Base-by-base conservation (phyloP, 345 rosid genomes). In the Draba incana region DNA sequence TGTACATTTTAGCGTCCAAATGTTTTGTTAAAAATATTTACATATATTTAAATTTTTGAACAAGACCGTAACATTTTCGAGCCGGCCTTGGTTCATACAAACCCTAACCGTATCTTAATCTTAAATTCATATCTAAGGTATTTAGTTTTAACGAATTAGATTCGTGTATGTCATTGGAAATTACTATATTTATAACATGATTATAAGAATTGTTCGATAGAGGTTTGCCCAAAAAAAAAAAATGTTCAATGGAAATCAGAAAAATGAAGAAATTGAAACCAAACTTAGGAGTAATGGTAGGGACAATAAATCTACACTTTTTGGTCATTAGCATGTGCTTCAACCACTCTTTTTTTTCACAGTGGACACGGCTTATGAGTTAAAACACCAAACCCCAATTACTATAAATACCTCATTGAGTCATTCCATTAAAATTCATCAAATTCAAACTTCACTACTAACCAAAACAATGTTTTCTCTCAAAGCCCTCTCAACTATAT, bases 381-480 rank as follows among this genome's bases (percentile, higher is more conserved):
- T 28, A 28, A 28, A 28, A 28, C 31, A 28, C 31, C 31, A 28
- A 28, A 54, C 39, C 30, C 44, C 63, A 61, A 60, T 57, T 27
- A 56, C 70, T 75, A 75, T 75, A 75, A 68, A 62, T 75, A 75
- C 41, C 70, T 56, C 74, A 62, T 8, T 47, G 25, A 63, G 48
- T 6, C 66, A 15, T 5, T 56, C 59, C 61, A 68, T 75, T 62
- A 56, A 39, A 28, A 37, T 62, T 62, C 74, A 75, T 68, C 78
- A 55, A 48, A 7, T 48, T 59, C 53, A 28, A 64, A 39, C 25
- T 13, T 42, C 45, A 28, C 20, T 28, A 16, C 44, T 15, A 38
- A 38, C 57, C 5, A n/a, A 73, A 74, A 53, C 57, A 52, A 74
- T 74, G 78, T 73, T 31, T 66, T 74, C 78, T 60, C 73, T 67